Evolutionary conservation across 805 yeast genomes (phyloP).

Genomic region (Ogataea kodamae): DNA sequence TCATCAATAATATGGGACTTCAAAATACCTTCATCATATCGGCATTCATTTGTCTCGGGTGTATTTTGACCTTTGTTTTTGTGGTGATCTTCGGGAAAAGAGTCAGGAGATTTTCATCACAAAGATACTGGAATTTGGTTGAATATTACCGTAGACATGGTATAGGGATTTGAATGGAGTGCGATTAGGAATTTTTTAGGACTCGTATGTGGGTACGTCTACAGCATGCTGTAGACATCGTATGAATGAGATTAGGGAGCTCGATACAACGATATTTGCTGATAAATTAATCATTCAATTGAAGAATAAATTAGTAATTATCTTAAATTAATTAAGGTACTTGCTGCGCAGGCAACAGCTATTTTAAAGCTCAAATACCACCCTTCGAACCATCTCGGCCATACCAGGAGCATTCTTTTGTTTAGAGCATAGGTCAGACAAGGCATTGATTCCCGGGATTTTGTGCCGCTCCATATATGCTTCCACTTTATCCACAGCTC

Average conservation of each 20-base stretch:
- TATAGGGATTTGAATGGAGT: too few species aligned
- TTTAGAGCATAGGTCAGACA: slow-evolving; percentile 16
- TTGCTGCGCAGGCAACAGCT: too few species aligned
- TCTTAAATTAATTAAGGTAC: too few species aligned
- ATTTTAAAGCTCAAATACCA: slow-evolving; percentile 2
- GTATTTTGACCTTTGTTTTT: slow-evolving; percentile 43
- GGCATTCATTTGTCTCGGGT: slow-evolving; percentile 48
- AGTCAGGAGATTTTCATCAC: slow-evolving; percentile 36
- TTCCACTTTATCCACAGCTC: slow-evolving; percentile 12
- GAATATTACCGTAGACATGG: slow-evolving; percentile 21
- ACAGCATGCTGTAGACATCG: too few species aligned
- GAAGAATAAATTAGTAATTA: too few species aligned
- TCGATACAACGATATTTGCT: too few species aligned
- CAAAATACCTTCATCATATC: slow-evolving; percentile 56
- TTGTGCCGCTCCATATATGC: slow-evolving; percentile 10
- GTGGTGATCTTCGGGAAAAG: slow-evolving; percentile 36
- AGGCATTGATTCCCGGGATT: slow-evolving; percentile 15
- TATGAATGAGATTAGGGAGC: too few species aligned
- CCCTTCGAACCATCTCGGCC: slow-evolving; percentile 11
- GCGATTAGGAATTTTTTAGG: too few species aligned
- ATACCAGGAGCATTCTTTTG: slow-evolving; percentile 16
- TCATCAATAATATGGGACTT: slow-evolving; percentile 50
- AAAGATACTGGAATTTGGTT: slow-evolving; percentile 35
- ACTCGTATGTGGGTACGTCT: too few species aligned
- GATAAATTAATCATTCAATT: too few species aligned